phyloP scores from a whole-genome alignment of 441 rosid genomes.

The Oxalis stricta region DNA sequence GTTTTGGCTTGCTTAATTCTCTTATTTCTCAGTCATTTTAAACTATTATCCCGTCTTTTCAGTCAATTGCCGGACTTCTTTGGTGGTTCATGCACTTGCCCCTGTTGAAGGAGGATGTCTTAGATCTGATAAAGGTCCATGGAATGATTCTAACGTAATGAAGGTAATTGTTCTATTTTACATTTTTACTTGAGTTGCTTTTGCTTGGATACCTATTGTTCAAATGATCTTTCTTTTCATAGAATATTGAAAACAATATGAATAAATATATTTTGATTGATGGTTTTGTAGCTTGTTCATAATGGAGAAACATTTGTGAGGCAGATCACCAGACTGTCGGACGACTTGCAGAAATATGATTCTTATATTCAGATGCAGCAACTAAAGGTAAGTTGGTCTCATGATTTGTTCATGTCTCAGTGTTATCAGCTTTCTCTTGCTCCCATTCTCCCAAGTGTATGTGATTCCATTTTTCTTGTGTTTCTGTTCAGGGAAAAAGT shows the following conservation, averaged over 20 bases:
- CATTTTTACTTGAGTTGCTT: background rate
- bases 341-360: conserved; percentile 31
- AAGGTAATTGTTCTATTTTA: conserved; percentile 57
- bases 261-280: too few relatives aligned
- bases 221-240: too few relatives aligned
- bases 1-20: background rate
- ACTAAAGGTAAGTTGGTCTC: conserved; percentile 30
- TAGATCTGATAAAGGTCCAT: conserved; percentile 88
- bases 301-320: conserved; percentile 44
- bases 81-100: conserved; percentile 90
- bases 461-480: background rate
- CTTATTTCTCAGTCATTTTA: conserved; percentile 5
- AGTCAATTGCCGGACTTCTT: conserved; percentile 95
- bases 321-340: conserved; percentile 44
- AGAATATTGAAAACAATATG: too few relatives aligned
- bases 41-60: too few relatives aligned
- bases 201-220: too few relatives aligned
- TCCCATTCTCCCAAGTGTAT: background rate
- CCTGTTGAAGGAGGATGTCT: conserved; percentile 85
- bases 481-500: conserved; percentile 34
- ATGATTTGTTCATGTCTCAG: background rate
- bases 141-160: conserved; percentile 84
- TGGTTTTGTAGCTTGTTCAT: conserved; percentile 53
- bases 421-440: conserved; percentile 1
- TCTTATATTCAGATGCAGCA: conserved; percentile 33